Percentiles rank a stretch among this genome's conserved stretches.
These are phyloP conservation scores for Chimonanthus salicifolius DNA, from an alignment of 164 flowering plant species.

Conservation along the genomic window DNA sequence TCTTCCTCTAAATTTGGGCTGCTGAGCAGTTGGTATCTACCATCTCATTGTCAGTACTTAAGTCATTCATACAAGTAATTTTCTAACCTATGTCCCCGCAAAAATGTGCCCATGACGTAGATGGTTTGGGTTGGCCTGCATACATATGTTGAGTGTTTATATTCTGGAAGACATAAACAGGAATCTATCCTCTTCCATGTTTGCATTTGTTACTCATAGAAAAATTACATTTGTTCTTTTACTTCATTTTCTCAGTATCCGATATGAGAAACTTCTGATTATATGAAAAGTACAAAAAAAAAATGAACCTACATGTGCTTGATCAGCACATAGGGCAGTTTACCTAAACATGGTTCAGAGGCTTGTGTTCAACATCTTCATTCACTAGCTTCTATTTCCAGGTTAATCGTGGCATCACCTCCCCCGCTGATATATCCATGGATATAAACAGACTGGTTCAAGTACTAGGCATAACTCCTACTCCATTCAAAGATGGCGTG, in stretches of 20 bases:
- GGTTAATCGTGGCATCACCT: slow-evolving; percentile 83
- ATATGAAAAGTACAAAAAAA: no score
- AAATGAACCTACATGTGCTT: not conserved
- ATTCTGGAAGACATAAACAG: no score
- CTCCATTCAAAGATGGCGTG: slow-evolving; percentile 59
- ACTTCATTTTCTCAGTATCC: not conserved
- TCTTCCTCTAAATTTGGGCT: not conserved
- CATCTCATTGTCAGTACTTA: not conserved
- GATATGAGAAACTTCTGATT: not conserved
- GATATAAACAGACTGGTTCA: slow-evolving; percentile 59
- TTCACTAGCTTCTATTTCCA: slow-evolving; percentile 15
- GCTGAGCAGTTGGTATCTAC: not conserved
- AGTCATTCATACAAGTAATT: not conserved
- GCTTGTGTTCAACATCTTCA: not conserved
- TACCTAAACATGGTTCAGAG: not conserved
- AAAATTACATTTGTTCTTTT: not conserved
- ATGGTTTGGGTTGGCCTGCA: not conserved
- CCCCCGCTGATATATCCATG: slow-evolving; percentile 94
- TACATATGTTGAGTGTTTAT: no score
- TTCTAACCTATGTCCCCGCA: not conserved
- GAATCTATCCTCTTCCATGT: not conserved
- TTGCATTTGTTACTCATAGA: not conserved
- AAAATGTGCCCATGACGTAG: not conserved
- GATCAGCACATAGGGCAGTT: not conserved
- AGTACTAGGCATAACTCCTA: slow-evolving; percentile 42